Conservation (phyloP, 768 basidiomycete species). For the Psilocybe sp. region DNA sequence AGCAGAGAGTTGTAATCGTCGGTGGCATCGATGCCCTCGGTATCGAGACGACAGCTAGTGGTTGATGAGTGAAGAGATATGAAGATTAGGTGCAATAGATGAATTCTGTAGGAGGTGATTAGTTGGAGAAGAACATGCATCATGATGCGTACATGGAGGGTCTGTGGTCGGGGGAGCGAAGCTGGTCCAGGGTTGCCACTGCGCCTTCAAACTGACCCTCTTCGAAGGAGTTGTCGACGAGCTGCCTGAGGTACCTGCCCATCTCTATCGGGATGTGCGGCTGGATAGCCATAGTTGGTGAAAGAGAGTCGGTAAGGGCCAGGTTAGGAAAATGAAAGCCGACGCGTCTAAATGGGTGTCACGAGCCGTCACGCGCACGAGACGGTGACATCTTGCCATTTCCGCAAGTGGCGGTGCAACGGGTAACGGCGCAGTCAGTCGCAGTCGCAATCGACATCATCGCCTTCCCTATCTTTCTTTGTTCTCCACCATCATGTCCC, state of each 20-base stretch:
- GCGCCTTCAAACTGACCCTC: conserved; percentile 75
- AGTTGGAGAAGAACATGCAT: neutral
- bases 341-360: conserved; percentile 9
- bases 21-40: conserved; percentile 13
- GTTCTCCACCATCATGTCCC: no score
- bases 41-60: conserved; percentile 4
- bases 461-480: no score
- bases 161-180: conserved; percentile 54
- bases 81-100: conserved; percentile 67
- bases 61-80: conserved; percentile 53
- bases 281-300: conserved; percentile 3
- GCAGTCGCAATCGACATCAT: neutral
- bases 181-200: conserved; percentile 57
- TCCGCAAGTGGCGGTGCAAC: neutral
- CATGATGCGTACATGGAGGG: conserved; percentile 52
- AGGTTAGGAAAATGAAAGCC: neutral
- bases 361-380: conserved; percentile 14
- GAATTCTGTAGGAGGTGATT: conserved; percentile 39
- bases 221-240: conserved; percentile 74
- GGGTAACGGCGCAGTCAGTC: neutral
- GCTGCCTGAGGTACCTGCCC: conserved; percentile 29
- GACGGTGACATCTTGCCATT: conserved; percentile 4
- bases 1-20: conserved; percentile 22
- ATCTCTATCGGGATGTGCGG: conserved; percentile 17
- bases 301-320: conserved; percentile 1